Base-by-base conservation (phyloP, 257 asterid species). In the Petunia axillaris region DNA sequence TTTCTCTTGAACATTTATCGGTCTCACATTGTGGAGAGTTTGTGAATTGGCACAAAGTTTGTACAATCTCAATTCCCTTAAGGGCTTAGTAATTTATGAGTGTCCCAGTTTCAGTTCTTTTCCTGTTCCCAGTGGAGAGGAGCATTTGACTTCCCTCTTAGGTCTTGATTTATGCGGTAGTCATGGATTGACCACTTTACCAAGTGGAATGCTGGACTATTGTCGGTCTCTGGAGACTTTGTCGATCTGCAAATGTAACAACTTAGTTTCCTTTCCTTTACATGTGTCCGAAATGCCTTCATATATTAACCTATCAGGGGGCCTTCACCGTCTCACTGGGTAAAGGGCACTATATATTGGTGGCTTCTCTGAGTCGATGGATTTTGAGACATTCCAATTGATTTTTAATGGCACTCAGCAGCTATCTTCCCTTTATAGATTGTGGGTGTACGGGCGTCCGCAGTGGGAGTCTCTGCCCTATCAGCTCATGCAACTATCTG, bases 391-490 rank as follows among this genome's bases (percentile, higher is more conserved):
- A 25, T 76, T 65, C 36, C 14, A 74, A 3, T 50, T 50, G 8
- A 8, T 15, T 10, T 66, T 83, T 38, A 70, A 81, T 7, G 81
- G 75, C 9, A 53, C 78, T 1, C 65, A 38, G 3, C 54, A 0
- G 1, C 7, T 7, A 1, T 38, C 53, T 2, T 80, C 84, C 58
- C 82, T 88, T 52, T 41, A 0, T 1, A 0, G 0, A 0, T 6
- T 88, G 11, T 0, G 0, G 0, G 13, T 86, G 11, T 0, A 1
- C 0, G 88, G 85, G 52, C 35, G 1, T 55, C 78, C 44, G 0
- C 38, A 86, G 4, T 78, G 54, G 63, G 44, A 79, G 4, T 55
- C 60, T 76, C 63, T 81, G 1, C 86, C 88, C 0, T 9, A 75
- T 9, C 80, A 78, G 35, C 38, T 82, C 46, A 78, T 82, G 38